Base-by-base conservation (phyloP, 108 stramenopile genomes). In the Schizochytrium sp. region DNA sequence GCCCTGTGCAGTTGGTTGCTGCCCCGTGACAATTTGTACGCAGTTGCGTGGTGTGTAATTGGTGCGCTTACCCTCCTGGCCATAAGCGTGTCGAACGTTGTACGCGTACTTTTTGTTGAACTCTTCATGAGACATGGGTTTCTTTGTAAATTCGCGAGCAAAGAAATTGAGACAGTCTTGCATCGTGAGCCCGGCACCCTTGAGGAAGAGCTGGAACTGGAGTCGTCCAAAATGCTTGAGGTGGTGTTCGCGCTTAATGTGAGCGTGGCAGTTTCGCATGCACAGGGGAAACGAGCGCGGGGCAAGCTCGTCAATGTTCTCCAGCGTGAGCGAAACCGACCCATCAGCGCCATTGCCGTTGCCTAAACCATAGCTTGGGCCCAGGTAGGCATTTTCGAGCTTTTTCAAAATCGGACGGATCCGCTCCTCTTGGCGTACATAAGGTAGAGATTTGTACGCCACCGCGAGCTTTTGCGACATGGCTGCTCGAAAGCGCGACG, bases 171-270 rank as follows among this genome's bases (percentile, higher is more conserved):
- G 89, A 58, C 97, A 96, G 88, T 98, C 97, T 60, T 99, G 98
- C 94, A 98, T 89, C 12, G 92, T 89, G 91, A 99, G 91, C 8
- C 98, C 98, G 5, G 96, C 95, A 21, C 97, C 98, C 93, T 98
- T 98, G 59, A 99, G 95, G 92, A 99, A 99, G 23, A 99, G 94
- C 47, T 97, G 97, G 91, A 97, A 98, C 92, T 99, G 99, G 90
- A 98, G 89, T 53, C 99, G 94, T 29, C 97, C 98, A 94, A 92
- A 94, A 92, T 98, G 97, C 89, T 97, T 97, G 57, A 99, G 92
- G 63, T 99, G 97, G 88, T 97, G 95, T 87, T 98, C 97, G 10
- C 87, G 87, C 71, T 95, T 91, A 18, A 99, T 87, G 5, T 94
- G 95, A 28, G 88, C 29, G 92, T 99, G 97, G 43, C 98, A 91